Conservation (phyloP, 2,329 filamentous ascomycete species). For the Monilinia laxa region DNA sequence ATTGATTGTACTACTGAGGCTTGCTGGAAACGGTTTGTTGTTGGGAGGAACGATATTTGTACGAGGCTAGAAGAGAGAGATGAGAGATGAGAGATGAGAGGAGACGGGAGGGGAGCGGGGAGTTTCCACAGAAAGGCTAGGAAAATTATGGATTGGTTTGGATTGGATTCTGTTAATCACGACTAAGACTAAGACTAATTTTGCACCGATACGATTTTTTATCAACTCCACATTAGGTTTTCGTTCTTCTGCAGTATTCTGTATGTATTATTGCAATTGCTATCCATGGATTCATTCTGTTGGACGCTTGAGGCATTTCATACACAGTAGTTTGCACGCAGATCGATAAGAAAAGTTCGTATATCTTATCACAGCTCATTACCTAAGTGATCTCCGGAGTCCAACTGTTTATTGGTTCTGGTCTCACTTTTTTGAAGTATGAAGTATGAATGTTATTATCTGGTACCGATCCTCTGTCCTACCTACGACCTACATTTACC, state of each 20-base stretch:
- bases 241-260: too few species aligned
- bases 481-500: background rate
- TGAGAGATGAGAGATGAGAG: too few species aligned
- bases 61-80: background rate
- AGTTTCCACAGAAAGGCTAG: too few species aligned
- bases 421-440: too few species aligned
- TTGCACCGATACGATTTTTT: background rate
- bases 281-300: background rate
- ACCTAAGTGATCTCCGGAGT: background rate
- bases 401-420: background rate
- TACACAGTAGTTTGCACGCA: constrained; percentile 1
- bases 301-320: background rate
- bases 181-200: background rate
- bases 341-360: background rate
- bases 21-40: background rate
- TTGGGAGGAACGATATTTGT: background rate
- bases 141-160: too few species aligned
- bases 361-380: constrained; percentile 5
- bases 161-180: too few species aligned
- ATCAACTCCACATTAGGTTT: background rate
- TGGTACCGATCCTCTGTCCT: too few species aligned
- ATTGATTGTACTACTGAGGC: constrained; percentile 2
- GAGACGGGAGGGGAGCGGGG: too few species aligned
- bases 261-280: too few species aligned
- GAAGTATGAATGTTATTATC: background rate